These are phyloP conservation scores for Globisporangium polare DNA, from an alignment of 352 stramenopile genomes.

Conservation along the genomic window DNA sequence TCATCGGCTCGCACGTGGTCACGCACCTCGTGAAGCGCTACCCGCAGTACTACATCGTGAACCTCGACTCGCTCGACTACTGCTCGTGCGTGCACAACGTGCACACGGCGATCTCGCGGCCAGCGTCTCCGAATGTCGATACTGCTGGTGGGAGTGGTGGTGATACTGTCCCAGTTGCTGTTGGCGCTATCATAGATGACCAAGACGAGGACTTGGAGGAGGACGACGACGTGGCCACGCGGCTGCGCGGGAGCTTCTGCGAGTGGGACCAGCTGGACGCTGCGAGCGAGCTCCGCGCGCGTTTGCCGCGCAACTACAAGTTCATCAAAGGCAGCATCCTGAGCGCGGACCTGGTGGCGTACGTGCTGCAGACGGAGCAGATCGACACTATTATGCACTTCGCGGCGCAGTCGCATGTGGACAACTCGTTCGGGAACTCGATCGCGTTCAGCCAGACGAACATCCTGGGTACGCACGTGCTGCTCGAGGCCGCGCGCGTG, in stretches of 20 bases:
- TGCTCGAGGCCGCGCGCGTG: constrained; percentile 94
- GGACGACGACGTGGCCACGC: constrained; percentile 25
- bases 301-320: constrained; percentile 16
- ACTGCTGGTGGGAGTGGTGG: constrained; percentile 2
- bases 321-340: constrained; percentile 98
- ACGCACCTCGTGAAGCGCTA: constrained; percentile 96
- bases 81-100: constrained; percentile 70
- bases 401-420: constrained; percentile 96
- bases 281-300: not conserved
- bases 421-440: constrained; percentile 99
- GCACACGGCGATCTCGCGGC: constrained; percentile 40
- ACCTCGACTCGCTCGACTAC: constrained; percentile 92
- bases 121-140: not conserved
- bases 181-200: not conserved
- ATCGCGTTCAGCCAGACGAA: constrained; percentile 98
- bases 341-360: constrained; percentile 91
- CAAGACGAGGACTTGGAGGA: not conserved
- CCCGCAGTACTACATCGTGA: constrained; percentile 96
- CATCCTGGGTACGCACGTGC: constrained; percentile 96
- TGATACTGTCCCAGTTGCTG: not conserved
- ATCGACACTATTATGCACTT: constrained; percentile 99
- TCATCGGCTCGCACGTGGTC: constrained; percentile 97
- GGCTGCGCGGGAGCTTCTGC: constrained; percentile 56
- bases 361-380: constrained; percentile 92
- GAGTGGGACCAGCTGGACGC: constrained; percentile 32